Evolutionary conservation across 306 rosid genomes (phyloP), one percentile per base, ranked within the genome.

Genomic region (Myrica gale): DNA sequence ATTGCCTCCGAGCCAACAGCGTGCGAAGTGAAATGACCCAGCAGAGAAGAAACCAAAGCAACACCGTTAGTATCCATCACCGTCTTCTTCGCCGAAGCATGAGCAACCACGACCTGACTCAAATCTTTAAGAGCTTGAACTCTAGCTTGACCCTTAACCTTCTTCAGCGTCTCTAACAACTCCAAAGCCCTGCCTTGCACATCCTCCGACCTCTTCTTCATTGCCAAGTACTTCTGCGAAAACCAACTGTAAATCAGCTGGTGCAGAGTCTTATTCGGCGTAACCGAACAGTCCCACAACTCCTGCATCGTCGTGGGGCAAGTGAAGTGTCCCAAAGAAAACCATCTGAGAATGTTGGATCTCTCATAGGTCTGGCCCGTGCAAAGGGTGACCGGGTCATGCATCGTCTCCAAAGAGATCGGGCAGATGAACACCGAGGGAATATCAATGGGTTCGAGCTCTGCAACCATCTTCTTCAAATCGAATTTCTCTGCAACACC

Each of bases 281-380:
- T 92, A 41, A 92, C 43, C 0, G 93, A 90, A 42, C 85, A 84
- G 71, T 90, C 96, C 97, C 97, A 92, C 16, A 92, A 91, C 79
- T 90, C 90, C 61, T 90, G 97, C 97, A 90, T 90, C 63, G 96
- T 92, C 0, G 97, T 88, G 82, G 97, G 97, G 12, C 97, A 92
- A 0, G 97, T 90, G 8, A 61, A 81, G 62, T 92, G 96, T 12
- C 97, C 97, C 75, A 92, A 74, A 66, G 87, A 84, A 68, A 92
- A 84, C 97, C 97, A 92, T 80, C 81, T 92, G 71, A 85, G 84
- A 45, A 92, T 90, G 77, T 88, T 92, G 84, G 88, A 75, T 74
- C 96, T 79, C 82, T 90, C 97, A 0, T 92, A 92, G 37, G 97
- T 92, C 79, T 90, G 97, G n/a, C 97, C 96, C 5, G 97, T 92